These are phyloP conservation scores for Phaeomoniella chlamydospora DNA, from an alignment of 2,329 filamentous ascomycete genomes.

Conservation along the genomic window DNA sequence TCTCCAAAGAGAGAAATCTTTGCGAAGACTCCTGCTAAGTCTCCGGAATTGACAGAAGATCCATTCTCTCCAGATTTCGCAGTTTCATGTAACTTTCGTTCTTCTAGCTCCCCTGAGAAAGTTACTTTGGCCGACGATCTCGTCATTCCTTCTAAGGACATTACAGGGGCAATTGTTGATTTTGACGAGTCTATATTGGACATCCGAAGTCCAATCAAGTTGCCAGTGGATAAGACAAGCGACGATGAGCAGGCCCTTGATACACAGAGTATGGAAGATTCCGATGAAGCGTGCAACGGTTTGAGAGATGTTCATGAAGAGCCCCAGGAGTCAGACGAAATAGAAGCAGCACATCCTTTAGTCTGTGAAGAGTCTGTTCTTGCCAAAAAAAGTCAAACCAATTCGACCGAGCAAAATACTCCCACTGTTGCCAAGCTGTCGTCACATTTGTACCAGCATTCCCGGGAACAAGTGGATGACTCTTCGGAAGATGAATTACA, in stretches of 20 bases:
- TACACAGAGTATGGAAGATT: background rate
- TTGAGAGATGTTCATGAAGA: slow-evolving; percentile 8
- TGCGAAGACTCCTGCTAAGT: background rate
- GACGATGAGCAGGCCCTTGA: background rate
- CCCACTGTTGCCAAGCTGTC: background rate
- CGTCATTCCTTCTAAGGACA: slow-evolving; percentile 2
- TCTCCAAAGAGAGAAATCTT: slow-evolving; percentile 6
- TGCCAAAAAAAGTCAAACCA: slow-evolving; percentile 6
- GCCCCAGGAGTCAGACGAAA: background rate
- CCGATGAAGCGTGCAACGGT: background rate
- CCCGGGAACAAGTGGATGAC: slow-evolving; percentile 4
- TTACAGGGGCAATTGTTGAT: slow-evolving; percentile 6
- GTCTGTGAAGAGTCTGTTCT: slow-evolving; percentile 5
- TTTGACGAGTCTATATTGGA: slow-evolving; percentile 13
- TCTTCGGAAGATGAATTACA: slow-evolving; percentile 16
- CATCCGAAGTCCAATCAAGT: slow-evolving; percentile 8
- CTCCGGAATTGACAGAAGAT: background rate
- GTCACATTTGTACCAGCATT: background rate
- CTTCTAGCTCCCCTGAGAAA: slow-evolving; percentile 9
- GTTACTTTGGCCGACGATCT: background rate
- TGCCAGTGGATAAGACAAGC: slow-evolving; percentile 2
- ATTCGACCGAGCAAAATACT: background rate
- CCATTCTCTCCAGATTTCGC: slow-evolving; percentile 4
- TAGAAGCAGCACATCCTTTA: background rate
- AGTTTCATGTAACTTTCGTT: slow-evolving; percentile 10